Evolutionary conservation across 148 eudicot species (phyloP).

Genomic region (Dysphania ambrosioides): DNA sequence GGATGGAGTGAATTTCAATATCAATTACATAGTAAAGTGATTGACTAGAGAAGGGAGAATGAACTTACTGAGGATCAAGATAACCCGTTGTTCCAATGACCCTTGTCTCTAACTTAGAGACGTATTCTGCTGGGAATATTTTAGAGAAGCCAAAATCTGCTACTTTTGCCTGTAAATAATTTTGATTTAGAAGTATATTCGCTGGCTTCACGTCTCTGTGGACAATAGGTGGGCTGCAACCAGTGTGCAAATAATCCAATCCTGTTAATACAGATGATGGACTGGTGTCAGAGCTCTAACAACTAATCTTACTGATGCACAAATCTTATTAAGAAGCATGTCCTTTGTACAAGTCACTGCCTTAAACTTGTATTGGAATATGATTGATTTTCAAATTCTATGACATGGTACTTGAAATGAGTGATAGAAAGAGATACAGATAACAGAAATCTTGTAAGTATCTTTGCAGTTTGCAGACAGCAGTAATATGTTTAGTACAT

Average conservation of each 20-base stretch:
- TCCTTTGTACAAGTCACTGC: neutral
- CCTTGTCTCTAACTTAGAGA: constrained; percentile 18
- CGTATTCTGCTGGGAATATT: constrained; percentile 25
- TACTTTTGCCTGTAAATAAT: constrained; percentile 28
- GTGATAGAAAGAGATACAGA: no score
- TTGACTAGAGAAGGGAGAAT: neutral
- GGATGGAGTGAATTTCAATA: no score
- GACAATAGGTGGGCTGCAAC: constrained; percentile 32
- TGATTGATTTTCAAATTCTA: no score
- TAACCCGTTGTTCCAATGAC: constrained; percentile 38
- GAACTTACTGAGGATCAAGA: constrained; percentile 43
- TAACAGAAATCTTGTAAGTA: no score
- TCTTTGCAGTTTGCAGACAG: no score
- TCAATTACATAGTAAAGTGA: neutral
- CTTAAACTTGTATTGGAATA: no score
- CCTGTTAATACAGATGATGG: constrained; percentile 18
- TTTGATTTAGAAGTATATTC: constrained; percentile 30
- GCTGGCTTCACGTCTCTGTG: constrained; percentile 39
- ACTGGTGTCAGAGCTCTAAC: neutral
- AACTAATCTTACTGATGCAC: neutral
- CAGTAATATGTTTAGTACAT: no score
- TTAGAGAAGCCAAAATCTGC: constrained; percentile 44
- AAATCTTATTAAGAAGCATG: neutral
- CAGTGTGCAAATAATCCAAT: constrained; percentile 39
- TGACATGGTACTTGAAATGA: no score